These are phyloP conservation scores for Rhododendron griersonianum DNA, from an alignment of 148 eudicot genomes.

Conservation along the genomic window DNA sequence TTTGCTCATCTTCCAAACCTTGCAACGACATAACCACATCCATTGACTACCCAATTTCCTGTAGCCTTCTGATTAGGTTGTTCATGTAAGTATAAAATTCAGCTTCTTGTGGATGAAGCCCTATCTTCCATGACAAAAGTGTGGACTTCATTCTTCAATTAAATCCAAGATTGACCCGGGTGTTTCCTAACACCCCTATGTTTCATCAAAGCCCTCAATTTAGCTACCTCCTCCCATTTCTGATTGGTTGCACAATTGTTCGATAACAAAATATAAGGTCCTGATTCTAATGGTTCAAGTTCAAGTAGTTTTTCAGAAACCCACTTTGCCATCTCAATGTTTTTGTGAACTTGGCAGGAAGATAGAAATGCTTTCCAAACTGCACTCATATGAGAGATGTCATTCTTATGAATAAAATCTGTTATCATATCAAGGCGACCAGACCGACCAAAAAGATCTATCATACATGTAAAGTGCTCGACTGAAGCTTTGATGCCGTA, in stretches of 20 bases:
- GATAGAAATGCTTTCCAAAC: slow-evolving; percentile 85
- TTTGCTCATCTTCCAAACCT: slow-evolving; percentile 35
- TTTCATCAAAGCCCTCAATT: slow-evolving; percentile 58
- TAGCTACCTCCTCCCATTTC: slow-evolving; percentile 74
- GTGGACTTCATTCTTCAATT: slow-evolving; percentile 32
- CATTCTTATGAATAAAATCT: slow-evolving; percentile 53
- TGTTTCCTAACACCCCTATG: slow-evolving; percentile 48
- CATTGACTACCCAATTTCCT: slow-evolving; percentile 34
- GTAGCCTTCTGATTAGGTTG: slow-evolving; percentile 25
- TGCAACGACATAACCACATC: slow-evolving; percentile 30
- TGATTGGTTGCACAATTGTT: slow-evolving; percentile 54
- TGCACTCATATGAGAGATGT: slow-evolving; percentile 42
- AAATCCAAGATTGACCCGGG: slow-evolving; percentile 81
- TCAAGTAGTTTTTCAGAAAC: slow-evolving; percentile 58
- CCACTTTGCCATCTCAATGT: slow-evolving; percentile 61
- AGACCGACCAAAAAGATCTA: slow-evolving; percentile 83
- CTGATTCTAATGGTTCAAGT: slow-evolving; percentile 57
- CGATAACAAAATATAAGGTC: slow-evolving; percentile 59
- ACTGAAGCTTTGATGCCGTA: slow-evolving; percentile 47
- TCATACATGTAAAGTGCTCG: slow-evolving; percentile 79
- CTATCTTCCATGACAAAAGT: slow-evolving; percentile 31
- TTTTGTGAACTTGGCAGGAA: slow-evolving; percentile 69
- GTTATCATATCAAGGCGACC: slow-evolving; percentile 58
- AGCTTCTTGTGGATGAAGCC: slow-evolving; percentile 25
- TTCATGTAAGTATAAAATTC: slow-evolving; percentile 33